Evolutionary conservation across 306 rosid species (phyloP).

Genomic region (Casuarina equisetifolia): DNA sequence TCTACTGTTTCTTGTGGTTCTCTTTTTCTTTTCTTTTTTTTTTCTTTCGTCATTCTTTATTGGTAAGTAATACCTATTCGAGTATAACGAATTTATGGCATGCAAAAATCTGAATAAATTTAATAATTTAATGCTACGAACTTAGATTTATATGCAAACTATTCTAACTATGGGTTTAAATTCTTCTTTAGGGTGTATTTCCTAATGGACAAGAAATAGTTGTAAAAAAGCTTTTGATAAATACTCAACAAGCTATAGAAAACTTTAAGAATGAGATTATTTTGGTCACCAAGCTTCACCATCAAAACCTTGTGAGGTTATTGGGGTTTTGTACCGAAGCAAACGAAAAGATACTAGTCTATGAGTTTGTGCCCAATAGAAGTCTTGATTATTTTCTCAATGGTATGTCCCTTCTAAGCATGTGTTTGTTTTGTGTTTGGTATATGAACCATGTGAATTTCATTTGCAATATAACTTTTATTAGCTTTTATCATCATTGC

Average conservation of each 20-base stretch:
- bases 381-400: constrained; percentile 52
- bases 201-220: constrained; percentile 35
- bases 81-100: too few species aligned
- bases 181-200: constrained; percentile 30
- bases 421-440: not conserved
- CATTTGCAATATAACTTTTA: too few species aligned
- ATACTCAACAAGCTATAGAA: constrained; percentile 43
- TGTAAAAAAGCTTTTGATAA: constrained; percentile 42
- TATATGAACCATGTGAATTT: not conserved
- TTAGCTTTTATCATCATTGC: too few species aligned
- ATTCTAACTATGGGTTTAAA: too few species aligned
- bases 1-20: too few species aligned
- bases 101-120: too few species aligned
- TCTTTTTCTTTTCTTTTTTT: too few species aligned
- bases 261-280: constrained; percentile 48
- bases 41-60: too few species aligned
- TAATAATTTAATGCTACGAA: too few species aligned
- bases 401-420: constrained; percentile 30
- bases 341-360: constrained; percentile 42
- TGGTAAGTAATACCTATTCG: too few species aligned
- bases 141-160: too few species aligned
- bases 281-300: constrained; percentile 50
- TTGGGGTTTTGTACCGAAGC: constrained; percentile 32
- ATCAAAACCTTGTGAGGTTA: constrained; percentile 34
- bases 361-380: constrained; percentile 49